Evolutionary conservation across 371 early-diverging fungal genomes (phyloP), one percentile per base, ranked within the genome.

Genomic region (Mortierella sp.): DNA sequence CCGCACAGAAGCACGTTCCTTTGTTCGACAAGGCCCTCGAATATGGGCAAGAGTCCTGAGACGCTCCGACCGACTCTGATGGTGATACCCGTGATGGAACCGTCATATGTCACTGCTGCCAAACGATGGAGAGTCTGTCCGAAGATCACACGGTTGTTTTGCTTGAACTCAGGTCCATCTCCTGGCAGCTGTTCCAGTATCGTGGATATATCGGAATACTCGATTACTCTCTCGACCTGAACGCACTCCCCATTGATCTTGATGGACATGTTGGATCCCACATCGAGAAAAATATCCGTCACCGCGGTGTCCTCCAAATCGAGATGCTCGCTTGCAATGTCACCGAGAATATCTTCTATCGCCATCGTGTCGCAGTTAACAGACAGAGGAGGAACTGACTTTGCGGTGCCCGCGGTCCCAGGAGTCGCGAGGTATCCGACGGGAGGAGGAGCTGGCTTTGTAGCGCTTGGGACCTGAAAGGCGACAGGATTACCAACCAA

Each of bases 221-320:
- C 16, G 21, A 61, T 34, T 5, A 19, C 37, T 34, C 2, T 34
- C 19, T 34, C 61, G 34, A 19, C 5, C 8, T 61, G 34, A 34
- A 61, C 8, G 34, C 61, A 61, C 37, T 6, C 34, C 5, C 61
- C 61, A 6, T 34, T 61, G 19, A 19, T 61, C 37, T 61, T 61
- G 61, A 34, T 19, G 14, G 61, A 61, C 5, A 61, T 0, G 34
- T 61, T 61, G 31, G 61, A 61, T 19, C 61, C 61, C 5, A 61
- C 61, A 34, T 61, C 61, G 21, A 61, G 31, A 34, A 61, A 61
- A 34, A 61, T 34, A 8, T 61, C 61, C 34, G 61, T 61, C 61
- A 61, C 2, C 16, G 34, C 61, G 0, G 5, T 16, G 21, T 61
- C 34, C 21, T 61, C 61, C 61, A 61, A 34, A 19, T 61, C 37